Evolutionary conservation across 2,329 filamentous ascomycete species (phyloP).

Genomic region (Plenodomus lindquistii): DNA sequence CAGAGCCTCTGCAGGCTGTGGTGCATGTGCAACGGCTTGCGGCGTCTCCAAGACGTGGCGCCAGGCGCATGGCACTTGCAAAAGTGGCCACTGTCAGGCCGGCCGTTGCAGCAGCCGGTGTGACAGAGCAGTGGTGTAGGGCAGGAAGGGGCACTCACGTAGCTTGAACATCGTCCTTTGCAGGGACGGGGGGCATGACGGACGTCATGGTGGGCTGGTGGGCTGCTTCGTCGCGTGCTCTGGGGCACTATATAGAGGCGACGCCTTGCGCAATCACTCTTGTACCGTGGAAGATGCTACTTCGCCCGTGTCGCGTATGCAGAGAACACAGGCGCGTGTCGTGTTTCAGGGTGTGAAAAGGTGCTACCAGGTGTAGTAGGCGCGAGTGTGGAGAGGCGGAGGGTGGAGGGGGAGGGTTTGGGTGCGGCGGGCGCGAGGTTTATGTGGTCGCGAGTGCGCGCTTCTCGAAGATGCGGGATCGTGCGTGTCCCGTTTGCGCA

Average conservation of each 20-base stretch:
- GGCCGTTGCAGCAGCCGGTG: not conserved
- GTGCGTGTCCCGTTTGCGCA: not conserved
- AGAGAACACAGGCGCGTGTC: not conserved
- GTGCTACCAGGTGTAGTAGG: constrained; percentile 3
- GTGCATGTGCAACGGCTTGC: no score
- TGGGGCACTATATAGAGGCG: constrained; percentile 38
- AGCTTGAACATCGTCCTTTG: constrained; percentile 63
- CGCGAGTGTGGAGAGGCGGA: constrained; percentile 5
- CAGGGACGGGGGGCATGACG: constrained; percentile 50
- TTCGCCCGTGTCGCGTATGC: constrained; percentile 1
- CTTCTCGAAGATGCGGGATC: not conserved
- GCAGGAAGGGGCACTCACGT: constrained; percentile 55
- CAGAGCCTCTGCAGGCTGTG: no score
- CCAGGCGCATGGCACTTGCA: not conserved
- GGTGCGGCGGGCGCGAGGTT: constrained; percentile 5
- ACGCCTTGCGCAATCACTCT: constrained; percentile 33
- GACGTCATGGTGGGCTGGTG: constrained; percentile 34
- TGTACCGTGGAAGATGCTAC: constrained; percentile 19
- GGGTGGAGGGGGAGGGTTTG: constrained; percentile 6
- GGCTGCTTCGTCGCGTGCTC: constrained; percentile 36
- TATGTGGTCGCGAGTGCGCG: constrained; percentile 6
- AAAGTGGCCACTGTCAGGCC: no score
- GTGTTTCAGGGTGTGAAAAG: not conserved
- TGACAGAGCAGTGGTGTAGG: no score
- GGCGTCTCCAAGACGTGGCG: no score